Conservation (phyloP, 1,284 basidiomycete genomes). For the Ganoderma sinense region DNA sequence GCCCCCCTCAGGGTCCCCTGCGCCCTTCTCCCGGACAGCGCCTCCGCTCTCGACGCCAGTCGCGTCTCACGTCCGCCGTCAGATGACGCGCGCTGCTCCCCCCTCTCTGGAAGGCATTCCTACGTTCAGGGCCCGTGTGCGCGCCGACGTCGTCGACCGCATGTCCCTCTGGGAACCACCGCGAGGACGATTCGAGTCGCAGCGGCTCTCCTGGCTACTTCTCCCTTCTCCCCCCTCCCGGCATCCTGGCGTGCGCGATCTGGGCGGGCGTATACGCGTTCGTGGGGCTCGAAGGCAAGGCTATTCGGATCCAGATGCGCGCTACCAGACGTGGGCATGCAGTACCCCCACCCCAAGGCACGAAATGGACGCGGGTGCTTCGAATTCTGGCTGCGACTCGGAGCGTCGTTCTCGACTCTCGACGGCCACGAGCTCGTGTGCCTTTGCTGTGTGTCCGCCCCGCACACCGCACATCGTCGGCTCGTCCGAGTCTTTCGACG, state of each 20-base stretch:
- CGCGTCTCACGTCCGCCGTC: constrained; percentile 29
- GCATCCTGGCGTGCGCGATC: background rate
- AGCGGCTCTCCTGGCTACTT: background rate
- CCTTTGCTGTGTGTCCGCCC: background rate
- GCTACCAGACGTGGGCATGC: too few species aligned
- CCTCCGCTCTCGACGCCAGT: constrained; percentile 16
- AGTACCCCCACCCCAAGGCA: constrained; percentile 5
- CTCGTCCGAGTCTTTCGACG: background rate
- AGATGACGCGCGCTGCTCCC: constrained; percentile 30
- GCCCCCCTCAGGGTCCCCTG: constrained; percentile 6
- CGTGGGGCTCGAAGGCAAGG: constrained; percentile 7
- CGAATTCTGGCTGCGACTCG: background rate
- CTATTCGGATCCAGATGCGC: constrained; percentile 3
- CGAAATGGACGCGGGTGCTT: background rate
- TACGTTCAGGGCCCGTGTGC: constrained; percentile 27
- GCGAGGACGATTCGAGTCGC: constrained; percentile 14
- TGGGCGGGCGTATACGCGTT: constrained; percentile 7
- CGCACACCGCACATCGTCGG: background rate
- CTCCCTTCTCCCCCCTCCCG: too few species aligned
- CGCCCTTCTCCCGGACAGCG: constrained; percentile 22
- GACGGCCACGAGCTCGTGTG: background rate
- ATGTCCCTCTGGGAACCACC: constrained; percentile 22
- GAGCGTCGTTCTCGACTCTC: constrained; percentile 14
- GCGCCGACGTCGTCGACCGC: constrained; percentile 11
- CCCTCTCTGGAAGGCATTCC: constrained; percentile 23